Evolutionary conservation across 2,329 filamentous ascomycete genomes (phyloP).

Genomic region (Delphinella strobiligena): DNA sequence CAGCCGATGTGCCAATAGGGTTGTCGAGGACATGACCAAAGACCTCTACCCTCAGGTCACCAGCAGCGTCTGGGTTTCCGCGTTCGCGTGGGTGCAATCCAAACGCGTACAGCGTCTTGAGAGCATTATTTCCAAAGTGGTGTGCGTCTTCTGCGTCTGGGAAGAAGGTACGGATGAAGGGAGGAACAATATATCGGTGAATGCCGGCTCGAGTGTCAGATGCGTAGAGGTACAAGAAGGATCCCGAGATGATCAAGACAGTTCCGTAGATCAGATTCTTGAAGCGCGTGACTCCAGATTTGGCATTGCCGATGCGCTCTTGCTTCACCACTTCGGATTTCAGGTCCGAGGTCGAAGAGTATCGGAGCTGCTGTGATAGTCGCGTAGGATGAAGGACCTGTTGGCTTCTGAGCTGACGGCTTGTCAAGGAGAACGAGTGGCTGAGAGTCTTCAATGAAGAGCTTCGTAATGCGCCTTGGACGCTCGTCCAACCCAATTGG

Average conservation of each 20-base stretch:
- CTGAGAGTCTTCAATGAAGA: background rate
- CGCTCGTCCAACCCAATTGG: conserved; percentile 6
- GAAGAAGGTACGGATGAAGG: conserved; percentile 51
- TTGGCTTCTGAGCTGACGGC: background rate
- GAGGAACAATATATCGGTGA: conserved; percentile 44
- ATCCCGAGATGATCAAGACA: conserved; percentile 36
- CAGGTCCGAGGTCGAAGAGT: conserved; percentile 6
- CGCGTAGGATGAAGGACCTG: background rate
- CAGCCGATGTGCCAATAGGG: conserved; percentile 88
- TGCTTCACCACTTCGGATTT: conserved; percentile 4
- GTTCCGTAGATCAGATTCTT: conserved; percentile 43
- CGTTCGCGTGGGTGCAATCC: conserved; percentile 76
- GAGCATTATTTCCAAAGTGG: conserved; percentile 56
- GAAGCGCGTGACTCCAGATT: conserved; percentile 30
- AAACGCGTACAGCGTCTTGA: conserved; percentile 62
- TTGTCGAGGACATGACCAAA: conserved; percentile 71
- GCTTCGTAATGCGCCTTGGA: background rate
- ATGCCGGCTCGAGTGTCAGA: conserved; percentile 43
- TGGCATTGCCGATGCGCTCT: conserved; percentile 15
- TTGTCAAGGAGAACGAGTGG: background rate
- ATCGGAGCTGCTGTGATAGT: background rate
- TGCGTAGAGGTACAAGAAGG: conserved; percentile 37
- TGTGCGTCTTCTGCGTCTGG: conserved; percentile 88
- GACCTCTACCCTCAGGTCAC: conserved; percentile 48
- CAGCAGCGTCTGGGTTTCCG: conserved; percentile 42